Percentiles rank a stretch among this genome's conserved stretches.
Conservation (phyloP, 129 eudicot species). For the Escallonia rubra region DNA sequence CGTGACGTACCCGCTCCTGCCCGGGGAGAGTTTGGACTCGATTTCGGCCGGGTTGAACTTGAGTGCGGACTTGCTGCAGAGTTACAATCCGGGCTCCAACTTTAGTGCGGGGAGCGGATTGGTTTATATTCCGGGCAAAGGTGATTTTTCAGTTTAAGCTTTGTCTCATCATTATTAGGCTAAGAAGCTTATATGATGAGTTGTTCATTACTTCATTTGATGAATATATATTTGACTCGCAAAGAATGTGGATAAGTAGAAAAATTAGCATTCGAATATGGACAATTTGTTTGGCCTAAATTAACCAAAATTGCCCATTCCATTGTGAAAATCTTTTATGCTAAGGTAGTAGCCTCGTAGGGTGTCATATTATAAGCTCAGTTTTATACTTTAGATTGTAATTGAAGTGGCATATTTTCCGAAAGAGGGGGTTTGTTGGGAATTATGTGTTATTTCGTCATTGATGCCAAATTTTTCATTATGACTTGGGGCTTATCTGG, state of each 20-base stretch:
- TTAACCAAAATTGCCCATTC: too few relatives aligned
- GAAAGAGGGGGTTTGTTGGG: background rate
- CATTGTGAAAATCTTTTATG: too few relatives aligned
- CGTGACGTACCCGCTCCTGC: constrained; percentile 62
- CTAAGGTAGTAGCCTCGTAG: too few relatives aligned
- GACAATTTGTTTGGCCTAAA: too few relatives aligned
- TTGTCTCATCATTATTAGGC: background rate
- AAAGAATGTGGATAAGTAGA: too few relatives aligned
- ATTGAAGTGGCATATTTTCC: too few relatives aligned
- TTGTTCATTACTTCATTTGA: too few relatives aligned
- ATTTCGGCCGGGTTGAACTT: constrained; percentile 42
- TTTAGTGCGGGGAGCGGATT: constrained; percentile 40
- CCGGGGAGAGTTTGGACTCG: constrained; percentile 40
- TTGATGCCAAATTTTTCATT: background rate
- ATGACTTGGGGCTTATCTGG: background rate
- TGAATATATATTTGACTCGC: too few relatives aligned
- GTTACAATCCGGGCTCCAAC: constrained; percentile 52
- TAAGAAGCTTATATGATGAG: too few relatives aligned
- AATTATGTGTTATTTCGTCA: background rate
- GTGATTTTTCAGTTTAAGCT: constrained; percentile 29
- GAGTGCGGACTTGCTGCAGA: constrained; percentile 37
- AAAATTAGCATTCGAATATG: too few relatives aligned
- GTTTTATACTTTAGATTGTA: too few relatives aligned
- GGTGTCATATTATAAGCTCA: too few relatives aligned
- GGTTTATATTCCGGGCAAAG: constrained; percentile 64